Base-by-base conservation (phyloP, 495 filamentous ascomycete genomes). In the Niebla homalea region DNA sequence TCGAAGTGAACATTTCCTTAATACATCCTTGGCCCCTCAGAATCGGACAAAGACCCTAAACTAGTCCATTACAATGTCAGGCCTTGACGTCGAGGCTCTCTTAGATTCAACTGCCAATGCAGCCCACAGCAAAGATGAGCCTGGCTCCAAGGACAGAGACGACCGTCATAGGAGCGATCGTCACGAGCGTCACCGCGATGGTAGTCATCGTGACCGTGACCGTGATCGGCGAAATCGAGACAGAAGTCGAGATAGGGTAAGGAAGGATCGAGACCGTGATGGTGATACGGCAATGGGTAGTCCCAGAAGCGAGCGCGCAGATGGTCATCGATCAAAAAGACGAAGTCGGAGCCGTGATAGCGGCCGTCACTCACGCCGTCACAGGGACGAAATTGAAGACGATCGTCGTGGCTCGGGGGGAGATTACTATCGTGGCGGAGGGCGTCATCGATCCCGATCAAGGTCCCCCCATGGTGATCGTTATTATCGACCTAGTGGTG, bases 41-140 rank as follows among this genome's bases (percentile, higher is more conserved):
- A 29, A 7, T 35, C 22, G 15, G 25, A 44, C 10, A 49, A 53
- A 44, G 47, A 58, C 26, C 43, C 43, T 53, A 55, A n/a, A 44
- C 52, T 56, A 46, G 49, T 53, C 46, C 48, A 50, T 46, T 58
- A 70, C 59, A 43, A 95, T 95, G 89, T 90, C 89, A 64, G 83
- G 83, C 68, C 75, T 93, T 62, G 87, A 94, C 65, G 87, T 94
- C 59, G 89, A 95, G 76, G 89, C 89, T 59, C 81, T 95, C 53
- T 78, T 95, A 60, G 89, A 94, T 70, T 87, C 85, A 32, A 89
- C 89, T 57, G 89, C 89, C 37, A 81, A 76, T 56, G 70, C 68
- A 35, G 55, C 67, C 11, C 70, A 73, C 42, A 57, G 60, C 46
- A 78, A 79, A 56, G 69, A 78, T 38, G 63, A 68, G 48, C 63